phyloP scores from a whole-genome alignment of 140 eudicot genomes.

The Stevia rebaudiana region DNA sequence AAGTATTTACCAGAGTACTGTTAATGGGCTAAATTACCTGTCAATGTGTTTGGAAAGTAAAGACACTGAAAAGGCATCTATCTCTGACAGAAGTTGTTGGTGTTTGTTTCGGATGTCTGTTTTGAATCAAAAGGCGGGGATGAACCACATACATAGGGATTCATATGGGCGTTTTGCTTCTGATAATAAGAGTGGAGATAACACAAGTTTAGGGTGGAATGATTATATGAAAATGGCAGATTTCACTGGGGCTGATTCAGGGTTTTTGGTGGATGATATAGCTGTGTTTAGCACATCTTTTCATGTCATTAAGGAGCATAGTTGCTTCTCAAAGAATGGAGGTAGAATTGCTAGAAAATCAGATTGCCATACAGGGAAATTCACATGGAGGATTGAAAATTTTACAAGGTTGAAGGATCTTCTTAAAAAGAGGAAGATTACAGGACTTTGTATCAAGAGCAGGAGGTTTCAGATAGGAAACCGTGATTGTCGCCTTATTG shows the following conservation, averaged over 20 bases:
- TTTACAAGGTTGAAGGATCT: conserved; percentile 91
- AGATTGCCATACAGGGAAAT: conserved; percentile 89
- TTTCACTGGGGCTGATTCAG: conserved; percentile 58
- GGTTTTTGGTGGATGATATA: conserved; percentile 83
- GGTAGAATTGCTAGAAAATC: conserved; percentile 68
- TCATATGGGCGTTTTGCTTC: conserved; percentile 95
- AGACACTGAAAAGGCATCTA: conserved; percentile 71
- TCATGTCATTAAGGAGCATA: conserved; percentile 87
- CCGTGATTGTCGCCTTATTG: conserved; percentile 95
- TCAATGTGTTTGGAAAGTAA: conserved; percentile 99
- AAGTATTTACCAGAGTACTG: conserved; percentile 92
- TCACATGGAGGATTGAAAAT: conserved; percentile 92
- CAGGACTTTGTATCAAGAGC: conserved; percentile 98
- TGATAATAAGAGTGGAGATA: conserved; percentile 91
- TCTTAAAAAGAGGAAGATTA: conserved; percentile 92
- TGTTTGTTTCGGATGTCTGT: conserved; percentile 98
- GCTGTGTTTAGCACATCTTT: conserved; percentile 93
- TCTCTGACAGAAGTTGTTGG: conserved; percentile 91
- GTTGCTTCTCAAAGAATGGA: conserved; percentile 66
- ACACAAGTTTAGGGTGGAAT: conserved; percentile 99
- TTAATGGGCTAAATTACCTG: conserved; percentile 79
- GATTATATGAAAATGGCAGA: conserved; percentile 94
- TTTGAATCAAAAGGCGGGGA: conserved; percentile 83
- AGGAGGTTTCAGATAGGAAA: conserved; percentile 96
- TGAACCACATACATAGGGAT: conserved; percentile 89